These are phyloP conservation scores for Phytophthora chlamydospora DNA, from an alignment of 352 stramenopile species.

Conservation along the genomic window DNA sequence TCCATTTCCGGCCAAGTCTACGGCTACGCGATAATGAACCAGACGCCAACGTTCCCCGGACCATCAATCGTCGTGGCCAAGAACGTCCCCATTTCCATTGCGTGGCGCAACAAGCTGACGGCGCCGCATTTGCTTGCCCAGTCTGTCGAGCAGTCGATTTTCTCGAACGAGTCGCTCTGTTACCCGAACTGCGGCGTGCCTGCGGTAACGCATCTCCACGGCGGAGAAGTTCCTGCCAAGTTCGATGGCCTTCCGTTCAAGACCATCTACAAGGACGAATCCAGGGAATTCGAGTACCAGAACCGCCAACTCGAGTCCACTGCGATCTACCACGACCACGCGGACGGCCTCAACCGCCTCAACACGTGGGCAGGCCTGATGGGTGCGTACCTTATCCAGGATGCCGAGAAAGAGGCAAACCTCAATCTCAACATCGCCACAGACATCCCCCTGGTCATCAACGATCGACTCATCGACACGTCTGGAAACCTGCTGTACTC, in stretches of 20 bases:
- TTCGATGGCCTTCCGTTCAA: conserved; percentile 50
- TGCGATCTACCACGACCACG: conserved; percentile 60
- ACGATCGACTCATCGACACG: conserved; percentile 44
- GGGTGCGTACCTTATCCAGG: conserved; percentile 52
- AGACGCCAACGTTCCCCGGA: conserved; percentile 30
- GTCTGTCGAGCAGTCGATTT: conserved; percentile 36
- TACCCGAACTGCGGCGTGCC: conserved; percentile 59
- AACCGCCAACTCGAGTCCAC: conserved; percentile 59
- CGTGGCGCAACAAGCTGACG: conserved; percentile 43
- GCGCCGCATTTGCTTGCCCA: conserved; percentile 42
- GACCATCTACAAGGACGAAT: conserved; percentile 58
- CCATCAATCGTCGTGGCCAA: conserved; percentile 37
- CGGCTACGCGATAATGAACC: conserved; percentile 34
- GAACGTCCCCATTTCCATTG: conserved; percentile 32
- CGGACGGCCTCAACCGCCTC: conserved; percentile 49
- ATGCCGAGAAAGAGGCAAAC: conserved; percentile 36
- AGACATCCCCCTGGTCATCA: conserved; percentile 50
- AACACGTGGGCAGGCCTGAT: conserved; percentile 56
- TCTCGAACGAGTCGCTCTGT: conserved; percentile 35
- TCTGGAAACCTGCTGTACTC: conserved; percentile 45
- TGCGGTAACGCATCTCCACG: conserved; percentile 52
- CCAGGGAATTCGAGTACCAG: conserved; percentile 39
- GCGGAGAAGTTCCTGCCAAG: conserved; percentile 45
- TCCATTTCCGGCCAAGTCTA: conserved; percentile 27
- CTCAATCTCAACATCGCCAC: conserved; percentile 50